These are phyloP conservation scores for Coriolopsis trogii DNA, from an alignment of 1,284 basidiomycete genomes.

Conservation along the genomic window DNA sequence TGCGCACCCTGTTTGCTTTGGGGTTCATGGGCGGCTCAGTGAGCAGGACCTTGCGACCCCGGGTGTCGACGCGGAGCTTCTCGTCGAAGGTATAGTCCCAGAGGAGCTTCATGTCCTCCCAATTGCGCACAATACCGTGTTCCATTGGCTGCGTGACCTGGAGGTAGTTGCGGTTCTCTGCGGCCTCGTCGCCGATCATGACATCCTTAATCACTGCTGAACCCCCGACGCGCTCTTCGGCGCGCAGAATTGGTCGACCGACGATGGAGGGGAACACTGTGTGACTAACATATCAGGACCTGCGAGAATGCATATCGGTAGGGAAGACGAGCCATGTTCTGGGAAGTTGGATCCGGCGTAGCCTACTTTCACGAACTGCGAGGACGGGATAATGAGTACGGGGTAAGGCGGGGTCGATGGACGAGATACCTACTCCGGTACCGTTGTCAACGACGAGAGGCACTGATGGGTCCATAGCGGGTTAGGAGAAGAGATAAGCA, in stretches of 20 bases:
- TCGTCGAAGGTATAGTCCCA: slow-evolving; percentile 99
- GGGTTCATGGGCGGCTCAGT: slow-evolving; percentile 99
- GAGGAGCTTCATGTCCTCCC: slow-evolving; percentile 98
- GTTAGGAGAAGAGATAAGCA: slow-evolving; percentile 1
- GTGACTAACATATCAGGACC: no score
- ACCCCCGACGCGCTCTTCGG: slow-evolving; percentile 88
- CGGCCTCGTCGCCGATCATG: slow-evolving; percentile 97
- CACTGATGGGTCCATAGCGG: slow-evolving; percentile 60
- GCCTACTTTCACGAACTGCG: slow-evolving; percentile 96
- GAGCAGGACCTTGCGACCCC: slow-evolving; percentile 89
- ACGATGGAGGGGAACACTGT: slow-evolving; percentile 97
- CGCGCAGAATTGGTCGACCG: slow-evolving; percentile 94
- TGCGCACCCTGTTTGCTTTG: slow-evolving; percentile 87
- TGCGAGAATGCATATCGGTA: no score
- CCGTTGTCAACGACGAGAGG: slow-evolving; percentile 98
- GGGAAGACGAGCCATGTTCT: slow-evolving; percentile 86
- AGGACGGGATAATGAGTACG: slow-evolving; percentile 11
- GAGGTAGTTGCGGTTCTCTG: slow-evolving; percentile 91
- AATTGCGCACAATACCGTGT: slow-evolving; percentile 98
- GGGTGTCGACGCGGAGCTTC: slow-evolving; percentile 89
- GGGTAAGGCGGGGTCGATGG: slow-evolving; percentile 3
- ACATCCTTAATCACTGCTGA: slow-evolving; percentile 90
- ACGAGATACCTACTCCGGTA: slow-evolving; percentile 78
- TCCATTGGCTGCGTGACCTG: slow-evolving; percentile 99
- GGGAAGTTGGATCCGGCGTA: slow-evolving; percentile 99